These are phyloP conservation scores for Pythium plurisporium DNA, from an alignment of 352 stramenopile species.

Conservation along the genomic window DNA sequence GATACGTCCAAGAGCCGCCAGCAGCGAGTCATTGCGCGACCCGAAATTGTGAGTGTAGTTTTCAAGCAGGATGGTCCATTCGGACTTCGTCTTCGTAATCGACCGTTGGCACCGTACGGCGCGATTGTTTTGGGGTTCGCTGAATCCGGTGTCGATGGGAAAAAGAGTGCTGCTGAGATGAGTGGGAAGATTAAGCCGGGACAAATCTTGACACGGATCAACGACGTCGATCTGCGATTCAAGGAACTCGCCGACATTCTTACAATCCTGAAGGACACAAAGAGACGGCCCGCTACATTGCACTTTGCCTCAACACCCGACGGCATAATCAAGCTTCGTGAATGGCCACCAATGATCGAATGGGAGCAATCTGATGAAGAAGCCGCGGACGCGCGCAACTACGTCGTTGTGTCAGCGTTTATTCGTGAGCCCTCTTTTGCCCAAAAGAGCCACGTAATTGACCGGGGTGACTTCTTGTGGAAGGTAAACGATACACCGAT, in stretches of 20 bases:
- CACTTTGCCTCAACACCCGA: slow-evolving; percentile 76
- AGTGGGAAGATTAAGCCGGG: slow-evolving; percentile 72
- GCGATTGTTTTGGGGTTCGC: slow-evolving; percentile 80
- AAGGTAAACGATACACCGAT: slow-evolving; percentile 54
- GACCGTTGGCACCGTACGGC: slow-evolving; percentile 53
- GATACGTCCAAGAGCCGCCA: slow-evolving; percentile 48
- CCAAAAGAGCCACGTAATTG: slow-evolving; percentile 56
- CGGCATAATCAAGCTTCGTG: slow-evolving; percentile 64
- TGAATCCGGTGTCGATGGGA: slow-evolving; percentile 31
- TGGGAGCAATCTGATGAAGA: slow-evolving; percentile 63
- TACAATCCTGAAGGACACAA: slow-evolving; percentile 48
- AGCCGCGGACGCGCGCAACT: slow-evolving; percentile 44
- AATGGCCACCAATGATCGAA: slow-evolving; percentile 84
- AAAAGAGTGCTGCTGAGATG: slow-evolving; percentile 54
- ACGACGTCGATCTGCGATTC: slow-evolving; percentile 66
- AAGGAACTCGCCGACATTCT: slow-evolving; percentile 63
- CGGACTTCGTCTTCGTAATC: slow-evolving; percentile 68
- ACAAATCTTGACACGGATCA: slow-evolving; percentile 56
- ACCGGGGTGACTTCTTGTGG: slow-evolving; percentile 62
- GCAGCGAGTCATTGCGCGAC: slow-evolving; percentile 44
- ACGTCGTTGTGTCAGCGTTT: slow-evolving; percentile 70
- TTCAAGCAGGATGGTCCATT: slow-evolving; percentile 76
- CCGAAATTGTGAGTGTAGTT: slow-evolving; percentile 49
- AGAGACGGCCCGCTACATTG: slow-evolving; percentile 55
- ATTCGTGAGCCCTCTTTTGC: slow-evolving; percentile 65